Evolutionary conservation across 352 stramenopile species (phyloP).

Genomic region (Phytophthora palmivora): DNA sequence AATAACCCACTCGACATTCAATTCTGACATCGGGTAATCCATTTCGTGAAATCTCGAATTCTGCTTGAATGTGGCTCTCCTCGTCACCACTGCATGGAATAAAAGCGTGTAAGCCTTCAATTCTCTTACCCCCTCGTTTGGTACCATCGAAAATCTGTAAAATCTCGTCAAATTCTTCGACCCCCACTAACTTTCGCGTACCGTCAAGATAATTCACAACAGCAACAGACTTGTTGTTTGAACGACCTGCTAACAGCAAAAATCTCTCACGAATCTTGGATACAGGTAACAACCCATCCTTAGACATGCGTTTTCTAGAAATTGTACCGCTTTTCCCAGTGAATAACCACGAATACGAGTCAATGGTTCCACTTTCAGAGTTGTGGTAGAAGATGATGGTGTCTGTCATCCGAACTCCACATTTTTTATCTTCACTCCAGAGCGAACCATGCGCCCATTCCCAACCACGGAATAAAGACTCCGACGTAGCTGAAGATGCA

Average conservation of each 20-base stretch:
- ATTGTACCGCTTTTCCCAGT: slow-evolving; percentile 56
- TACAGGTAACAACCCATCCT: slow-evolving; percentile 29
- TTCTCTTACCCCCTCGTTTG: slow-evolving; percentile 14
- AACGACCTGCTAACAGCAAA: slow-evolving; percentile 39
- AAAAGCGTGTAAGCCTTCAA: slow-evolving; percentile 34
- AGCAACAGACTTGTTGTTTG: slow-evolving; percentile 21
- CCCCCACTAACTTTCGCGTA: slow-evolving; percentile 27
- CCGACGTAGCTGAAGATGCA: not conserved
- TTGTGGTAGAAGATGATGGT: slow-evolving; percentile 43
- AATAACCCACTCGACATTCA: slow-evolving; percentile 21
- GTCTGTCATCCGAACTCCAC: slow-evolving; percentile 47
- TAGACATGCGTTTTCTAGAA: slow-evolving; percentile 46
- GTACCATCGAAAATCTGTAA: slow-evolving; percentile 15
- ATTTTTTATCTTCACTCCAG: slow-evolving; percentile 34
- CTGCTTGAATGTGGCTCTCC: slow-evolving; percentile 27
- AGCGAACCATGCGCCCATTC: slow-evolving; percentile 47
- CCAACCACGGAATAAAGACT: slow-evolving; percentile 33
- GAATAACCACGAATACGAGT: slow-evolving; percentile 53
- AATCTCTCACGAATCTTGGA: slow-evolving; percentile 58
- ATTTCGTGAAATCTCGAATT: slow-evolving; percentile 18
- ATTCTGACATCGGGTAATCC: slow-evolving; percentile 30
- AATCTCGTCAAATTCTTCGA: slow-evolving; percentile 33
- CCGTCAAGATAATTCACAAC: slow-evolving; percentile 30
- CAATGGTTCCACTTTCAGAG: slow-evolving; percentile 2
- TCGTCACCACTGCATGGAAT: slow-evolving; percentile 19